Conservation (phyloP, 257 asterid species). For the Solanum chilense region DNA sequence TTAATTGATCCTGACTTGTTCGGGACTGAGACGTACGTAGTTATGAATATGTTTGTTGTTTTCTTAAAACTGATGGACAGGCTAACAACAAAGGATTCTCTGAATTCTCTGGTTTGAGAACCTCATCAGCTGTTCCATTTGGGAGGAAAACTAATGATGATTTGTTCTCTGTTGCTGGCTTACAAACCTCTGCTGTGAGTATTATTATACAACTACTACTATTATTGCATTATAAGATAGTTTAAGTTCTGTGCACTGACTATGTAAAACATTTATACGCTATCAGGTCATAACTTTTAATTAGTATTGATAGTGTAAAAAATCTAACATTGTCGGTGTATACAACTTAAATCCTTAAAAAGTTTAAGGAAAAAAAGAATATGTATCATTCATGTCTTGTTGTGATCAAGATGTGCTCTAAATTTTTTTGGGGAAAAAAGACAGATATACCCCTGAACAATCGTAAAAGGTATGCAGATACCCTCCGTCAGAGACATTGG, state of each 20-base stretch:
- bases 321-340: not conserved
- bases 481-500: no score
- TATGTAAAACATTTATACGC: not conserved
- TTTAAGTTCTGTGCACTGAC: not conserved
- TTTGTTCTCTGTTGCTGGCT: conserved; percentile 48
- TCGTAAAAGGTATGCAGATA: no score
- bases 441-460: no score
- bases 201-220: not conserved
- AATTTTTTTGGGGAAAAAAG: no score
- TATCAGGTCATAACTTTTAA: not conserved
- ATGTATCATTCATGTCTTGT: not conserved
- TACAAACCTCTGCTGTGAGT: conserved; percentile 84
- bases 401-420: not conserved
- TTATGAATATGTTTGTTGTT: not conserved
- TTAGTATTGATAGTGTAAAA: not conserved
- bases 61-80: conserved; percentile 14
- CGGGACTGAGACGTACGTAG: not conserved
- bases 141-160: conserved; percentile 49
- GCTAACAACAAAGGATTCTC: conserved; percentile 79
- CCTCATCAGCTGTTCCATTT: conserved; percentile 53
- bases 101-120: conserved; percentile 67
- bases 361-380: not conserved
- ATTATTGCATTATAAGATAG: not conserved
- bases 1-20: not conserved
- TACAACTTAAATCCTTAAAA: not conserved